phyloP scores from a whole-genome alignment of 495 filamentous ascomycete species.

The Neurospora sp. region DNA sequence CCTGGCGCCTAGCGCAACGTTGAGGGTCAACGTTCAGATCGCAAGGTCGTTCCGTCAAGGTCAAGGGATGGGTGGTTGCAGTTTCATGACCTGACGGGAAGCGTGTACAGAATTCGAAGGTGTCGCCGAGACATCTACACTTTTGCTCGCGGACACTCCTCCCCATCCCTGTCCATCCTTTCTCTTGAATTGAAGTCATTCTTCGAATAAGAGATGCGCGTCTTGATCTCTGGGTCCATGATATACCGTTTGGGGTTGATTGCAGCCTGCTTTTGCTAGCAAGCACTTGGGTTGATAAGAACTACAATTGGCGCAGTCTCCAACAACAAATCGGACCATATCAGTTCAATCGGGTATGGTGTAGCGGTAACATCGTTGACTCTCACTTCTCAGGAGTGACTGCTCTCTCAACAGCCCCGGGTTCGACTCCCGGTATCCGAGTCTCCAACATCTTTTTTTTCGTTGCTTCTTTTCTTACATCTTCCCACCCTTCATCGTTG shows the following conservation, averaged over 20 bases:
- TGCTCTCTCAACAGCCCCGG: background rate
- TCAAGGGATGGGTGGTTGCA: background rate
- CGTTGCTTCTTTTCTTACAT: background rate
- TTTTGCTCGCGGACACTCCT: background rate
- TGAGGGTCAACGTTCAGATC: background rate
- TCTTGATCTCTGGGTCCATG: background rate
- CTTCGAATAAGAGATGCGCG: too few species aligned
- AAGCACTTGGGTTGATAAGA: background rate
- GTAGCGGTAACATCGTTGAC: too few species aligned
- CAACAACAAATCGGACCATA: background rate
- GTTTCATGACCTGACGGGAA: background rate
- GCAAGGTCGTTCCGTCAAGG: background rate
- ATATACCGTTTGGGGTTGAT: background rate
- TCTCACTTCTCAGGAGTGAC: too few species aligned
- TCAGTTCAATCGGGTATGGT: background rate
- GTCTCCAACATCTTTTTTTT: background rate
- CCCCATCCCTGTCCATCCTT: background rate
- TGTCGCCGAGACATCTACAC: background rate
- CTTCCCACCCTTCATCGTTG: background rate
- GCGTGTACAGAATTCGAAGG: background rate
- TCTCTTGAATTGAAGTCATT: background rate
- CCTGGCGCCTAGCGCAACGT: background rate
- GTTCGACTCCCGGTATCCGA: background rate
- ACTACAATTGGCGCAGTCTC: accelerated
- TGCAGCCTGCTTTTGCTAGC: background rate